Percentiles rank a stretch among this genome's conserved stretches.
These are phyloP conservation scores for Septoria linicola DNA, from an alignment of 2,329 filamentous ascomycete species.

Conservation along the genomic window DNA sequence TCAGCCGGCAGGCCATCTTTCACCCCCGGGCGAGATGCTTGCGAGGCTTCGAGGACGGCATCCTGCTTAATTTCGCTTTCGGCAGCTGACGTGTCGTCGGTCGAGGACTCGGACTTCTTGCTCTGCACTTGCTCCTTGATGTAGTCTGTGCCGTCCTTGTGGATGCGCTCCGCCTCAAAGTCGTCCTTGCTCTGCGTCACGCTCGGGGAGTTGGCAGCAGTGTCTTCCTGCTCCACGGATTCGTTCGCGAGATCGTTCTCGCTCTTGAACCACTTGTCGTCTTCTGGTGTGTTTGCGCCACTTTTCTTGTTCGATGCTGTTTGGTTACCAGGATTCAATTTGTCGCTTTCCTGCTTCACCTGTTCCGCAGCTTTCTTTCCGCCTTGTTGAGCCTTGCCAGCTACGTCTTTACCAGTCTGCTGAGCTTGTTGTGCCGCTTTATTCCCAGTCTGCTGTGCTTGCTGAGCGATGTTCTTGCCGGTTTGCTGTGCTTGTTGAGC, in stretches of 20 bases:
- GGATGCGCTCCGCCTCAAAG: slow-evolving; percentile 3
- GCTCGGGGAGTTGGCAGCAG: slow-evolving; percentile 1
- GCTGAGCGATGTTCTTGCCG: slow-evolving; percentile 8
- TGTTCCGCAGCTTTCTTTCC: slow-evolving; percentile 22
- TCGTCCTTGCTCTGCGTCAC: not conserved
- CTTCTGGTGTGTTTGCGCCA: not conserved
- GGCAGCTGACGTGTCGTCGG: slow-evolving; percentile 2
- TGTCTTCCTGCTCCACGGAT: slow-evolving; percentile 3
- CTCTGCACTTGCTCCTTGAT: slow-evolving; percentile 13
- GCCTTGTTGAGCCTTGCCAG: slow-evolving; percentile 13
- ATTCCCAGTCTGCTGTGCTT: slow-evolving; percentile 19
- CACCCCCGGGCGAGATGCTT: slow-evolving; percentile 21
- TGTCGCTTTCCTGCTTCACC: slow-evolving; percentile 24
- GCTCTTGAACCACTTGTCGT: slow-evolving; percentile 14
- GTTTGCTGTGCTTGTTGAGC: not conserved
- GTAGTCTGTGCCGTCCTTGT: slow-evolving; percentile 15
- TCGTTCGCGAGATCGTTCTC: slow-evolving; percentile 6
- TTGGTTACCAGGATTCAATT: slow-evolving; percentile 1
- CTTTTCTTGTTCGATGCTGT: slow-evolving; percentile 1
- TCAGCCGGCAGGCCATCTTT: slow-evolving; percentile 15
- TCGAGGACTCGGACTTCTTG: slow-evolving; percentile 6
- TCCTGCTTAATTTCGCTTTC: slow-evolving; percentile 29
- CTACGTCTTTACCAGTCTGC: no score
- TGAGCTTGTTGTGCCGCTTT: slow-evolving; percentile 4
- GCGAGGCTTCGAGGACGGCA: slow-evolving; percentile 25